These are phyloP conservation scores for Xerocomellus chrysenteron DNA, from an alignment of 768 basidiomycete species.

Conservation along the genomic window DNA sequence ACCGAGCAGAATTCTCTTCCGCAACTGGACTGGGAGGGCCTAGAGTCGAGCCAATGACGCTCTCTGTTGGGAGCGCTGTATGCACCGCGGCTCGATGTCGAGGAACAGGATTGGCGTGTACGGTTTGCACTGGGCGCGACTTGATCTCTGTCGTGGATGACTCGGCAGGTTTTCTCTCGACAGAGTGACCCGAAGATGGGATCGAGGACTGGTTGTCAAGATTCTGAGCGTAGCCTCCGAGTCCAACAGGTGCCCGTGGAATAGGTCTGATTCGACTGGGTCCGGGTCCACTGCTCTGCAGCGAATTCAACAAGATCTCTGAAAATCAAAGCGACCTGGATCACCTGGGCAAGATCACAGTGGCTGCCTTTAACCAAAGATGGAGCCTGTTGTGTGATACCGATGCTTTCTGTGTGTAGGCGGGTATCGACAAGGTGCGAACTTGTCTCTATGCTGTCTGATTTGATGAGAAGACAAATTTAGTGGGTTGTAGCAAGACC, in stretches of 20 bases:
- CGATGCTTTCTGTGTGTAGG: background rate
- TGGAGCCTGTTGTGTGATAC: background rate
- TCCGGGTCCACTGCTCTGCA: slow-evolving; percentile 11
- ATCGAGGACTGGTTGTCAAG: background rate
- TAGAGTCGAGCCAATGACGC: slow-evolving; percentile 10
- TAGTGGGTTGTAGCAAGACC: background rate
- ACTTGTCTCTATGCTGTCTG: background rate
- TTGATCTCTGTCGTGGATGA: background rate
- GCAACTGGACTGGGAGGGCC: background rate
- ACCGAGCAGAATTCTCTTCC: slow-evolving; percentile 8
- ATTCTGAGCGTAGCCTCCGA: background rate
- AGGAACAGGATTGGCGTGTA: background rate
- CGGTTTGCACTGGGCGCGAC: background rate
- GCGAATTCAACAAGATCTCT: slow-evolving; percentile 2
- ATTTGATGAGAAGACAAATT: background rate
- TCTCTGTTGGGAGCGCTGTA: background rate
- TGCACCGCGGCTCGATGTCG: background rate
- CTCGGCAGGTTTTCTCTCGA: background rate
- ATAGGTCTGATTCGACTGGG: slow-evolving; percentile 3
- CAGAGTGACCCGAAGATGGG: background rate
- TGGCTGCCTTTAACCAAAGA: background rate
- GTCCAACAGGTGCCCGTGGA: background rate
- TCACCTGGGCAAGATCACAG: slow-evolving; percentile 10
- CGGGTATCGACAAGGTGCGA: background rate
- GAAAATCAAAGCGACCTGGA: background rate